Evolutionary conservation across 495 filamentous ascomycete species (phyloP).

Genomic region (Aspergillus sparsus): DNA sequence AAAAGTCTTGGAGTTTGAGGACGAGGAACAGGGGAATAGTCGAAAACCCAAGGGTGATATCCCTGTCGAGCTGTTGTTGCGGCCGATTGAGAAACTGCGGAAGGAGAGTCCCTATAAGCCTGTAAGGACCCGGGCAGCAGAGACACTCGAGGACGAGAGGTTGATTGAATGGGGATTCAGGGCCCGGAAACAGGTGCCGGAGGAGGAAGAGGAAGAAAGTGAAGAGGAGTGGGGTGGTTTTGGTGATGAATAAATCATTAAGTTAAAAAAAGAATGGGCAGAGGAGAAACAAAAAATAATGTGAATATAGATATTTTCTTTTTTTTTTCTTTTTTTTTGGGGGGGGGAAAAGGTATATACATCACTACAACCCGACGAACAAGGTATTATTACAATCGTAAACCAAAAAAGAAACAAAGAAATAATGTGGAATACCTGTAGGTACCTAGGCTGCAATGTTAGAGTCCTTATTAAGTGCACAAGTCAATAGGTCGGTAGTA

Average conservation of each 20-base stretch:
- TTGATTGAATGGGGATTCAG: conserved; percentile 60
- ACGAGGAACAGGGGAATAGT: conserved; percentile 31
- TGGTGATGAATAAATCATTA: conserved; percentile 49
- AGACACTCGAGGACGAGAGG: conserved; percentile 74
- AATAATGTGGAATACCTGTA: no score
- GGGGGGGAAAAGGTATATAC: no score
- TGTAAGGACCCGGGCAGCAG: conserved; percentile 69
- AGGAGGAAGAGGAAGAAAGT: conserved; percentile 47
- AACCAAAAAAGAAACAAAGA: no score
- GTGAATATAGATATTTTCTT: background rate
- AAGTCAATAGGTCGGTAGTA: no score
- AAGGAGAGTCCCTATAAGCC: conserved; percentile 65
- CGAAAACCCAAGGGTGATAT: conserved; percentile 42
- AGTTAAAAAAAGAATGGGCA: no score
- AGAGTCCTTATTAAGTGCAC: no score
- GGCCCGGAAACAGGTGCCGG: conserved; percentile 33
- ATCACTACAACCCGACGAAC: no score
- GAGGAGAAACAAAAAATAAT: background rate
- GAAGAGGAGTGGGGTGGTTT: conserved; percentile 74
- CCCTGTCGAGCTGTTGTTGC: conserved; percentile 56
- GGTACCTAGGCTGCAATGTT: no score
- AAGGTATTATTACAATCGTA: no score
- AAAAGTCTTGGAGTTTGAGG: conserved; percentile 59
- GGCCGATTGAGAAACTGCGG: conserved; percentile 58
- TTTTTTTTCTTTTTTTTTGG: no score